Evolutionary conservation across 768 basidiomycete genomes (phyloP), one percentile per base, ranked within the genome.

Genomic region (Grammothele lineata): DNA sequence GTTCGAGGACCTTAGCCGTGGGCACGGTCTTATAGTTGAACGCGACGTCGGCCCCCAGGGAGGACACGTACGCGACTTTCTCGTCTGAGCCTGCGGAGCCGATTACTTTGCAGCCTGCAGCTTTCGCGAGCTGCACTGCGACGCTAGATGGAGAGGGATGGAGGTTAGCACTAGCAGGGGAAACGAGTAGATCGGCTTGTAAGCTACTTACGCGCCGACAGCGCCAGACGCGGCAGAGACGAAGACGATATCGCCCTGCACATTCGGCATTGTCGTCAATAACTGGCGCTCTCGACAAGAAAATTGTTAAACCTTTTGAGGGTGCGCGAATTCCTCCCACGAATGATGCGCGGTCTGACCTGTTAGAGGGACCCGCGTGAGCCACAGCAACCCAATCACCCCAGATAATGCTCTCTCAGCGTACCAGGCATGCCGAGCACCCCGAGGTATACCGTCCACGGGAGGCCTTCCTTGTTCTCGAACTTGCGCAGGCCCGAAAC

Each of bases 1-100:
- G 71, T 50, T 60, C 57, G 37, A 90, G 65, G 2, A 83, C 67
- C 11, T 81, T 76, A 1, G 56, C 56, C 0, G 76, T 79, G 38
- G 67, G 66, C 1, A 69, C 68, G 0, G 73, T 85, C 71, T 89
- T 85, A 66, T 85, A 87, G 62, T 88, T 86, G 69, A 86, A 87
- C 0, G 72, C 80, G 5, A 83, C 74, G 54, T 89, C 85, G 0
- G 78, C 77, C 0, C 84, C 86, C n/a, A 85, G 54, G 3, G 72
- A 70, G 40, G 72, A 72, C 63, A 85, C 41, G 56, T 75, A 85
- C 6, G 68, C 61, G 9, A 89, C 82, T 62, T 90, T 88, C 43
- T 84, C 81, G n/a, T 87, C 83, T 0, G 78, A 76, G 2, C 87
- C 84, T 0, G 83, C 81, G 1, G 80, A 84, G 0, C 76, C 82